phyloP scores from a whole-genome alignment of 106 monocot species.

The Iris macrosiphon region DNA sequence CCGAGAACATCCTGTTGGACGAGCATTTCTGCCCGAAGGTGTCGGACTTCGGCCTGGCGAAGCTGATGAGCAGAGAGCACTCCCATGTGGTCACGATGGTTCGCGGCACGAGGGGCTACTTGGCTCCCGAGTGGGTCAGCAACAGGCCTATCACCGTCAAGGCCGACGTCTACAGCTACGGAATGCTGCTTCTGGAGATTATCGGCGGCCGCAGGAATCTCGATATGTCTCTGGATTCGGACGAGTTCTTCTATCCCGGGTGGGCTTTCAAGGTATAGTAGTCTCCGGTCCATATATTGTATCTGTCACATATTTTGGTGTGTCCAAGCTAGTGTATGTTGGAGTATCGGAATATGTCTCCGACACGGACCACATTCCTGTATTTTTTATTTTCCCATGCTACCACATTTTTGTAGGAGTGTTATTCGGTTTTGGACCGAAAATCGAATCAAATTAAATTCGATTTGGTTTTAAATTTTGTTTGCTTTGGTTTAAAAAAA shows the following conservation, averaged over 20 bases:
- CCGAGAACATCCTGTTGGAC: constrained; percentile 63
- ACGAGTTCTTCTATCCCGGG: constrained; percentile 37
- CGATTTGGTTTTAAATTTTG: no score
- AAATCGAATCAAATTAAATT: no score
- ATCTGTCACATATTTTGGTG: no score
- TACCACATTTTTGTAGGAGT: no score
- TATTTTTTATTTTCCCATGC: not conserved
- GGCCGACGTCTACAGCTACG: constrained; percentile 67
- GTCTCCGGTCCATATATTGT: no score
- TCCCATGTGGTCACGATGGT: constrained; percentile 51
- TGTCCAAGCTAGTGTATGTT: no score
- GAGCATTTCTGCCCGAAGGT: constrained; percentile 40
- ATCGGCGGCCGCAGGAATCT: constrained; percentile 47
- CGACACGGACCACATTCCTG: no score
- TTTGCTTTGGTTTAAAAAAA: no score
- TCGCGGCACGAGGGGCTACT: constrained; percentile 60
- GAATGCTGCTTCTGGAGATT: constrained; percentile 61
- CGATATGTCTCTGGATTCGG: constrained; percentile 20
- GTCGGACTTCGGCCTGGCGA: constrained; percentile 62
- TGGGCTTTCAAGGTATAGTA: constrained; percentile 39
- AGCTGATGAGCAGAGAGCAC: constrained; percentile 47
- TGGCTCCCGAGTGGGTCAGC: constrained; percentile 70
- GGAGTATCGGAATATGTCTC: no score
- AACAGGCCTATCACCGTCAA: constrained; percentile 57
- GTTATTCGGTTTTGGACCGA: no score